Conservation (phyloP, 192 early-diverging fungal genomes). For the Rhizophagus prolifer region DNA sequence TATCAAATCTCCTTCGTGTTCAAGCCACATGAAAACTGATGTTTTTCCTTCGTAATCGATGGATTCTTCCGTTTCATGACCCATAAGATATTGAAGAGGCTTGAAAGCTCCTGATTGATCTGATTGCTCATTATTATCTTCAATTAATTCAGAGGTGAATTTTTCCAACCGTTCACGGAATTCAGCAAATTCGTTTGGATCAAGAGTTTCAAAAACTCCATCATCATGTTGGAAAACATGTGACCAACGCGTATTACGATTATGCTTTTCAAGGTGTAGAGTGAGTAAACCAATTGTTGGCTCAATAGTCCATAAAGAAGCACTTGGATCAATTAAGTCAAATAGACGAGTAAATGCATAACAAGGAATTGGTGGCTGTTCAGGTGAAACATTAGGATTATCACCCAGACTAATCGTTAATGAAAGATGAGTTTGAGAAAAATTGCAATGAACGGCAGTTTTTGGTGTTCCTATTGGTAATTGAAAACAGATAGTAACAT, state of each 20-base stretch:
- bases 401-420: conserved; percentile 43
- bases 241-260: conserved; percentile 63
- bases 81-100: conserved; percentile 33
- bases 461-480: conserved; percentile 54
- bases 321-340: conserved; percentile 53
- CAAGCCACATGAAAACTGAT: conserved; percentile 47
- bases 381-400: background rate
- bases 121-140: no score
- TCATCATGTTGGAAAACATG: conserved; percentile 62
- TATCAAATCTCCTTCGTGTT: conserved; percentile 40
- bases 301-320: conserved; percentile 71
- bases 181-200: conserved; percentile 55
- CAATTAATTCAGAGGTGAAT: conserved; percentile 41
- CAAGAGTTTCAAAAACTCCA: conserved; percentile 63
- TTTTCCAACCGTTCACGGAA: conserved; percentile 61
- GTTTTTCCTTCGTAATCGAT: conserved; percentile 49
- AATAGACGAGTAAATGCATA: conserved; percentile 37
- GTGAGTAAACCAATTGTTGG: conserved; percentile 53
- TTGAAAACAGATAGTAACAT: conserved; percentile 64
- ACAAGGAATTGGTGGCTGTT: conserved; percentile 7
- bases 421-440: conserved; percentile 47
- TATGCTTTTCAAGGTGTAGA: conserved; percentile 60
- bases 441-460: conserved; percentile 57
- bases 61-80: conserved; percentile 45
- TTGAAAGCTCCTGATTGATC: background rate